Percentiles rank a stretch among this genome's conserved stretches.
Evolutionary conservation across 208 protist species (phyloP).

Genomic region (Trypanosomatidae sp.): DNA sequence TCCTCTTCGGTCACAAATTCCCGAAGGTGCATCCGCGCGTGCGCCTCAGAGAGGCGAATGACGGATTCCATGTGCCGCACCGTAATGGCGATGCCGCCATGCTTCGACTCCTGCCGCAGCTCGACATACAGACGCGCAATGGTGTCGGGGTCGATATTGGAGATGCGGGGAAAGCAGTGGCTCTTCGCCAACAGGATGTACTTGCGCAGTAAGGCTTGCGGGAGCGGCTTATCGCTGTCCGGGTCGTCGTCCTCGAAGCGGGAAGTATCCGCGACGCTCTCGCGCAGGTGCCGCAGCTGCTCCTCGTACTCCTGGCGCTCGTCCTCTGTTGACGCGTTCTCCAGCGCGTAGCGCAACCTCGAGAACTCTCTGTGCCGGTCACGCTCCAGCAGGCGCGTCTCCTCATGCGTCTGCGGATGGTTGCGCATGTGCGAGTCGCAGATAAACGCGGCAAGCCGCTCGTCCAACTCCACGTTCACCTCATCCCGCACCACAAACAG

Average conservation of each 20-base stretch:
- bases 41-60: slow-evolving; percentile 98
- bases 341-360: slow-evolving; percentile 60
- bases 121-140: slow-evolving; percentile 96
- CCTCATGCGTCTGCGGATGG: slow-evolving; percentile 82
- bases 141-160: slow-evolving; percentile 93
- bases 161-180: slow-evolving; percentile 92
- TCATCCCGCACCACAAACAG: slow-evolving; percentile 96
- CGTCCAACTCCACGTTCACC: slow-evolving; percentile 96
- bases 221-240: slow-evolving; percentile 79
- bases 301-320: slow-evolving; percentile 62
- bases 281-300: slow-evolving; percentile 54
- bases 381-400: slow-evolving; percentile 48
- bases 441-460: slow-evolving; percentile 96
- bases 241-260: slow-evolving; percentile 84
- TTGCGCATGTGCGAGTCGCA: slow-evolving; percentile 94
- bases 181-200: slow-evolving; percentile 98
- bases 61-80: slow-evolving; percentile 99
- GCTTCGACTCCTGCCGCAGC: slow-evolving; percentile 94
- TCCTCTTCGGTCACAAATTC: slow-evolving; percentile 97
- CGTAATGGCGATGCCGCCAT: slow-evolving; percentile 96
- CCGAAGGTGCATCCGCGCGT: slow-evolving; percentile 97
- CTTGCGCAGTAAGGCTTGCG: slow-evolving; percentile 96
- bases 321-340: slow-evolving; percentile 64
- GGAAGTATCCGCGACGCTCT: slow-evolving; percentile 32
- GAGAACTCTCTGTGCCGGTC: slow-evolving; percentile 59